phyloP scores from a whole-genome alignment of 73 alveolate genomes.

The Paraurostyla sp. region DNA sequence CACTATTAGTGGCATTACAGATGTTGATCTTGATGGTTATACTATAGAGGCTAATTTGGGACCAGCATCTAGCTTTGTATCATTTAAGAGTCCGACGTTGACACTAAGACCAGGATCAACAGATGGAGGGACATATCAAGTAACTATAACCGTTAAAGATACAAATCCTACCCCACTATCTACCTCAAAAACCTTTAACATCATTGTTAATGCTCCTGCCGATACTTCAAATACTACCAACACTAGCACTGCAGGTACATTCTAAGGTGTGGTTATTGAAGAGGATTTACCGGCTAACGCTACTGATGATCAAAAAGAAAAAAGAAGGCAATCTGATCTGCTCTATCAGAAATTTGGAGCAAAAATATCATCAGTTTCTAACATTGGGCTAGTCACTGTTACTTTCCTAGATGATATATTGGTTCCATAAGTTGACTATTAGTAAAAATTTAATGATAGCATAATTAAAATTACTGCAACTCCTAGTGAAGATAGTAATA shows the following conservation, averaged over 20 bases:
- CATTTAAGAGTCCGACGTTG: neutral
- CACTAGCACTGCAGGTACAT: neutral
- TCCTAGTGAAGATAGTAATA: conserved; percentile 13
- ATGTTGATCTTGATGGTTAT: conserved; percentile 24
- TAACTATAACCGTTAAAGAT: neutral
- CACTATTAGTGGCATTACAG: neutral
- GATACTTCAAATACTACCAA: neutral
- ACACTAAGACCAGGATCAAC: neutral
- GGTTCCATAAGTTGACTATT: neutral
- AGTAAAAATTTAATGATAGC: neutral
- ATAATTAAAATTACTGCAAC: neutral
- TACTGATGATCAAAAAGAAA: neutral
- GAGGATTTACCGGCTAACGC: conserved; percentile 9
- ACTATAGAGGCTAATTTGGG: neutral
- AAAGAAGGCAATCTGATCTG: neutral
- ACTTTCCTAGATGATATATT: neutral
- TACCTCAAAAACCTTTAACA: neutral
- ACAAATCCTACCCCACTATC: conserved; percentile 27
- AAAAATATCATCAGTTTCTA: neutral
- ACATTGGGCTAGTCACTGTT: neutral
- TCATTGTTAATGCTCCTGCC: neutral
- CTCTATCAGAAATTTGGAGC: conserved; percentile 11
- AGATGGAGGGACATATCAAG: neutral
- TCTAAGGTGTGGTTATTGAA: conserved; percentile 12
- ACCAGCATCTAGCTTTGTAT: neutral